phyloP scores from a whole-genome alignment of 225 moss, liverwort and hornwort genomes.

The Pseudisothecium myosuroides region DNA sequence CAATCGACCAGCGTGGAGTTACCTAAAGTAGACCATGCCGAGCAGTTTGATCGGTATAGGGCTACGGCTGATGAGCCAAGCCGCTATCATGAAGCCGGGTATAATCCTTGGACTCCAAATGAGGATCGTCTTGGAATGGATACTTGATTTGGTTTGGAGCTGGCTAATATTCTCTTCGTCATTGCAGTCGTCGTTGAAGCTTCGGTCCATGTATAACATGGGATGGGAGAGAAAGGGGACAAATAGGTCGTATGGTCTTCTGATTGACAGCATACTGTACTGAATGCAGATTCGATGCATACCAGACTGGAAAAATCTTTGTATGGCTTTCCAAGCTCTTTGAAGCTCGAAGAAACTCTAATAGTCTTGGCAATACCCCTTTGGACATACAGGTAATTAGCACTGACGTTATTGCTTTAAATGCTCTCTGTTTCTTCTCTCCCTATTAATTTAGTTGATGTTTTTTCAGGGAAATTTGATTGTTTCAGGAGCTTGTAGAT shows the following conservation, averaged over 20 bases:
- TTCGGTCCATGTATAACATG: neutral
- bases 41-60: slow-evolving; percentile 40
- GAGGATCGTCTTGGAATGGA: neutral
- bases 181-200: neutral
- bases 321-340: slow-evolving; percentile 47
- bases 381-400: slow-evolving; percentile 20
- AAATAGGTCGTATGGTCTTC: neutral
- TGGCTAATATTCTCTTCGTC: neutral
- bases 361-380: neutral
- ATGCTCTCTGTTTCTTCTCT: neutral
- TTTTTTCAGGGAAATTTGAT: neutral
- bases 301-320: slow-evolving; percentile 78
- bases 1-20: slow-evolving; percentile 22
- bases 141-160: neutral
- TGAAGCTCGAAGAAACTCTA: slow-evolving; percentile 17
- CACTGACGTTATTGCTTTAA: neutral
- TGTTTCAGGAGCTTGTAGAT: neutral
- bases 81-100: slow-evolving; percentile 50
- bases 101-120: slow-evolving; percentile 1
- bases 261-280: neutral
- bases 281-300: slow-evolving; percentile 69
- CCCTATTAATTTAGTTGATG: neutral
- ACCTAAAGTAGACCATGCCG: slow-evolving; percentile 29
- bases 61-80: slow-evolving; percentile 7
- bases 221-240: neutral